Percentiles rank a stretch among this genome's conserved stretches.
Evolutionary conservation across 2,329 filamentous ascomycete genomes (phyloP).

Genomic region (Stemphylium beticola): DNA sequence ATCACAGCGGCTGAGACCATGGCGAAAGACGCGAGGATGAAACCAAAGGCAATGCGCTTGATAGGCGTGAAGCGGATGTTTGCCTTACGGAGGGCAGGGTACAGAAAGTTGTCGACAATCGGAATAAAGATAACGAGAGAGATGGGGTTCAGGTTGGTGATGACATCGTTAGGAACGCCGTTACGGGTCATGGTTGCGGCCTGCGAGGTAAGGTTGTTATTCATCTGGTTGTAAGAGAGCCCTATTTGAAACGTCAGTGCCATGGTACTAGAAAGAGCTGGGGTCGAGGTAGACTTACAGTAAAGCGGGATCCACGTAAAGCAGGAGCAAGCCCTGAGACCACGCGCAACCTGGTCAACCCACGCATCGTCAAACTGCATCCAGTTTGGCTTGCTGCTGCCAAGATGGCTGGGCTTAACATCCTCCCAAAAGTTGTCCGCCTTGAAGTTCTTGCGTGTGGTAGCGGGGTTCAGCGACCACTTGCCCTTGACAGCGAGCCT

Average conservation of each 20-base stretch:
- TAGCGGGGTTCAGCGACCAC: slow-evolving; percentile 66
- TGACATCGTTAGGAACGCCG: slow-evolving; percentile 63
- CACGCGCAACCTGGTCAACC: slow-evolving; percentile 65
- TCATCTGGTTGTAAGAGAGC: slow-evolving; percentile 61
- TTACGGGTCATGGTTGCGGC: slow-evolving; percentile 60
- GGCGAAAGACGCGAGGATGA: slow-evolving; percentile 54
- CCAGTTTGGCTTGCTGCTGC: slow-evolving; percentile 66
- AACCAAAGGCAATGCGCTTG: slow-evolving; percentile 60
- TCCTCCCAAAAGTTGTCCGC: slow-evolving; percentile 68
- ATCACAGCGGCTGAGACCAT: slow-evolving; percentile 60
- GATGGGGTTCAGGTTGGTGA: slow-evolving; percentile 62
- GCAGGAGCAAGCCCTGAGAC: slow-evolving; percentile 48
- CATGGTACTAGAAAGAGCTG: not conserved
- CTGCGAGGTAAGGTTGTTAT: slow-evolving; percentile 62
- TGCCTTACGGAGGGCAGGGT: slow-evolving; percentile 56
- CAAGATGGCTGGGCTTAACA: slow-evolving; percentile 70
- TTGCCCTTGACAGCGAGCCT: slow-evolving; percentile 67
- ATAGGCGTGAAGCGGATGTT: slow-evolving; percentile 60
- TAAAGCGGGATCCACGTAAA: slow-evolving; percentile 62
- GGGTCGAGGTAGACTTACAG: slow-evolving; percentile 30
- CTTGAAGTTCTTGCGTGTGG: slow-evolving; percentile 65
- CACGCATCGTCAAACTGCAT: slow-evolving; percentile 85
- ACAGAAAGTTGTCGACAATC: slow-evolving; percentile 60
- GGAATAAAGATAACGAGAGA: slow-evolving; percentile 62
- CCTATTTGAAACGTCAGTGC: slow-evolving; percentile 18